Evolutionary conservation across 306 rosid species (phyloP).

Genomic region (Fagus sylvatica): DNA sequence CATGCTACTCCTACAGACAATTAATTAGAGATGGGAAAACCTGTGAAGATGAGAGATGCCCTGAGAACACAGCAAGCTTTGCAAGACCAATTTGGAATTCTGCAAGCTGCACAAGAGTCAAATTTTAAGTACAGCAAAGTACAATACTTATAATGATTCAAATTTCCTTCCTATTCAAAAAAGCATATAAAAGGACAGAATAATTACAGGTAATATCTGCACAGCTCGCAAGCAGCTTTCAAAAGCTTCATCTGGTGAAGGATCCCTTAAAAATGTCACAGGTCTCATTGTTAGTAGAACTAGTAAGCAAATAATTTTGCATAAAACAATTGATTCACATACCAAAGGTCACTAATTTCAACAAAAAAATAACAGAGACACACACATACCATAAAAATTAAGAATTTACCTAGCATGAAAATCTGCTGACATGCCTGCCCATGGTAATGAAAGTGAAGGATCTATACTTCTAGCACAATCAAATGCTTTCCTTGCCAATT

Average conservation of each 20-base stretch:
- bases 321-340: conserved; percentile 5
- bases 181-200: conserved; percentile 15
- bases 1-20: background rate
- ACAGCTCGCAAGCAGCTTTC: conserved; percentile 92
- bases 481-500: conserved; percentile 77
- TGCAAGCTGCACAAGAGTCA: conserved; percentile 61
- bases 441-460: conserved; percentile 88
- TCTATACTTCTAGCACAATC: conserved; percentile 93
- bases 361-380: background rate
- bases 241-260: conserved; percentile 72
- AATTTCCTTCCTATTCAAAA: background rate
- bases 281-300: conserved; percentile 23
- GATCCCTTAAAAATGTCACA: conserved; percentile 41
- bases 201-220: conserved; percentile 78
- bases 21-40: conserved; percentile 40
- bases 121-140: conserved; percentile 4
- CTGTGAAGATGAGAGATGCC: conserved; percentile 84
- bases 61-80: conserved; percentile 79
- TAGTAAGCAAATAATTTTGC: background rate
- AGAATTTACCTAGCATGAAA: conserved; percentile 51
- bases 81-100: conserved; percentile 94
- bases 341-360: background rate
- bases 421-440: conserved; percentile 98
- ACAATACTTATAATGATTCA: background rate
- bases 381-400: conserved; percentile 11